A percentile compares a stretch with the other conserved stretches of the same genome.
Evolutionary conservation across 177 flowering plant genomes (phyloP).

Genomic region (Vitis hybrid): DNA sequence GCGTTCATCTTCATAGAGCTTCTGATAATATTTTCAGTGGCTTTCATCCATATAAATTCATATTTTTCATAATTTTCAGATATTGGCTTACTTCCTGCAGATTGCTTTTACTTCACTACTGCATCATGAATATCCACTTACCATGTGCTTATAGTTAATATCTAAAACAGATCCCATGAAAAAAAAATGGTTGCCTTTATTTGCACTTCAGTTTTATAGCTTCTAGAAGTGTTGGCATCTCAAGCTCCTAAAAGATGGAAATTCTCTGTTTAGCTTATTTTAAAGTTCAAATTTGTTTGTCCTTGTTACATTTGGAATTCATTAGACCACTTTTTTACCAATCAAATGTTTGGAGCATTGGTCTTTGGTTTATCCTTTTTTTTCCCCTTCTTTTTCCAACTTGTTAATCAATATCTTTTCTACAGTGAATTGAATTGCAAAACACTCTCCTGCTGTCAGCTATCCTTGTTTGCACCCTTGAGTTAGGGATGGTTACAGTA

Average conservation of each 20-base stretch:
- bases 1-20: neutral
- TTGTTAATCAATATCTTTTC: neutral
- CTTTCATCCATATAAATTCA: neutral
- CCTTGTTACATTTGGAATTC: neutral
- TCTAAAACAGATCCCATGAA: no score
- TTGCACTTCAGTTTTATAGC: no score
- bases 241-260: no score
- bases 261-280: no score
- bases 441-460: no score
- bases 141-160: no score
- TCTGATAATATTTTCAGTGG: conserved; percentile 7
- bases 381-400: neutral
- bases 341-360: neutral
- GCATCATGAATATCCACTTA: no score
- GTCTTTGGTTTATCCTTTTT: neutral
- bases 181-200: no score
- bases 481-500: no score
- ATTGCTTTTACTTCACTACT: neutral
- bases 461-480: no score
- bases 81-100: neutral
- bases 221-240: no score
- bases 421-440: neutral
- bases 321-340: neutral
- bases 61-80: neutral
- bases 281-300: no score